These are phyloP conservation scores for Aspergillus incahuasiensis DNA, from an alignment of 495 filamentous ascomycete genomes.

Conservation along the genomic window DNA sequence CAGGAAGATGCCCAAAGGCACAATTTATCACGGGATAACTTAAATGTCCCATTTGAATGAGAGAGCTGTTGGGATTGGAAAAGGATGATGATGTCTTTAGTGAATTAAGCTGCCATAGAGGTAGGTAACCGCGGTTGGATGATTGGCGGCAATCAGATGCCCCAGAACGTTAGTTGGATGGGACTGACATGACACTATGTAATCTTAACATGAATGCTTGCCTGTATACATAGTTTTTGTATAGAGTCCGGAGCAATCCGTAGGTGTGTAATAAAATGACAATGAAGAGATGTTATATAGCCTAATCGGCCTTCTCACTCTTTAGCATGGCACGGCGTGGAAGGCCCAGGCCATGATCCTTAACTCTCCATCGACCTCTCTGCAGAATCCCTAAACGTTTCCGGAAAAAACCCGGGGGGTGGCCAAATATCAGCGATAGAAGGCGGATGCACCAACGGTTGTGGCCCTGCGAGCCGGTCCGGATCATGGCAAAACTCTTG, in stretches of 20 bases:
- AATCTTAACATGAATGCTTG: too few relatives aligned
- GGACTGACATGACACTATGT: neutral
- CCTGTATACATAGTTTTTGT: neutral
- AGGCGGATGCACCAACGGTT: slow-evolving; percentile 40
- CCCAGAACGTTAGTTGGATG: too few relatives aligned
- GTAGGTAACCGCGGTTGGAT: neutral
- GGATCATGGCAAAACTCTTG: slow-evolving; percentile 52
- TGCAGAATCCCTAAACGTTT: slow-evolving; percentile 35
- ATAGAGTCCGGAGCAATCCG: too few relatives aligned
- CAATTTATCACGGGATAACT: slow-evolving; percentile 20
- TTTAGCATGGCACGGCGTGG: too few relatives aligned
- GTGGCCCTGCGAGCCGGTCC: slow-evolving; percentile 40
- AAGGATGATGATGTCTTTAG: neutral
- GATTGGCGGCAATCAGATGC: neutral
- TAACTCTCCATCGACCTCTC: slow-evolving; percentile 27
- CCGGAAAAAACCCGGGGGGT: slow-evolving; percentile 44
- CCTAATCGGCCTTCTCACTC: too few relatives aligned
- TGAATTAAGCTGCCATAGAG: neutral
- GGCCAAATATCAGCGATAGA: slow-evolving; percentile 48
- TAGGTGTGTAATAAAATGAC: slow-evolving; percentile 14
- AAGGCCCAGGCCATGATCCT: too few relatives aligned
- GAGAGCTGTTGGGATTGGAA: neutral
- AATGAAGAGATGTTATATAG: neutral
- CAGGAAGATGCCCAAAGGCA: slow-evolving; percentile 26
- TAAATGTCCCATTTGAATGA: neutral